These are phyloP conservation scores for Pugionium dolabratum DNA, from an alignment of 345 rosid genomes.

Conservation along the genomic window DNA sequence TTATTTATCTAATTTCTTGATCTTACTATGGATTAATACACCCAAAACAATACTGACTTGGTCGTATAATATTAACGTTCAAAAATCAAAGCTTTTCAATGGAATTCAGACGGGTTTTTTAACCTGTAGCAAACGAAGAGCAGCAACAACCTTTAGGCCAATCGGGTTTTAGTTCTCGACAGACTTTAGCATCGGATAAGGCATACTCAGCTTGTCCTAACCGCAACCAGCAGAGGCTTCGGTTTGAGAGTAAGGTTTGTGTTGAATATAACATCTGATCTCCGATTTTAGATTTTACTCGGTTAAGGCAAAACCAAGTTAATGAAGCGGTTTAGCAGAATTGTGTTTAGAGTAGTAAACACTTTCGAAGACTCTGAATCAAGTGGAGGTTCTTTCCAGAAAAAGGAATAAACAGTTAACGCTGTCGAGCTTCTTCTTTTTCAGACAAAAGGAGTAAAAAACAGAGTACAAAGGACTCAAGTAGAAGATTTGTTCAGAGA, in stretches of 20 bases:
- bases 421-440: too few species aligned
- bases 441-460: too few species aligned
- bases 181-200: constrained; percentile 71
- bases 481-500: too few species aligned
- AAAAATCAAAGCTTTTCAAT: neutral
- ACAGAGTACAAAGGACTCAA: too few species aligned
- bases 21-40: neutral
- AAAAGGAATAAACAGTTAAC: too few species aligned
- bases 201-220: constrained; percentile 81
- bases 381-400: too few species aligned
- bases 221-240: constrained; percentile 89
- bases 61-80: neutral
- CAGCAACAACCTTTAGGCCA: constrained; percentile 95
- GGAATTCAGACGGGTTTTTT: constrained; percentile 17
- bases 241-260: constrained; percentile 56
- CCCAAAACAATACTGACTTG: neutral
- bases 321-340: too few species aligned
- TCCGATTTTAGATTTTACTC: too few species aligned
- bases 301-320: too few species aligned
- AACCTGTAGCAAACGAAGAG: constrained; percentile 73
- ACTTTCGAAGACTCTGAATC: too few species aligned
- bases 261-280: too few species aligned
- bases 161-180: constrained; percentile 68
- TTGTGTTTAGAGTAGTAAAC: too few species aligned
- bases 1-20: neutral